A percentile compares a stretch with the other conserved stretches of the same genome.
Conservation (phyloP, 139 green algal genomes). For the Picochlorum sp. region DNA sequence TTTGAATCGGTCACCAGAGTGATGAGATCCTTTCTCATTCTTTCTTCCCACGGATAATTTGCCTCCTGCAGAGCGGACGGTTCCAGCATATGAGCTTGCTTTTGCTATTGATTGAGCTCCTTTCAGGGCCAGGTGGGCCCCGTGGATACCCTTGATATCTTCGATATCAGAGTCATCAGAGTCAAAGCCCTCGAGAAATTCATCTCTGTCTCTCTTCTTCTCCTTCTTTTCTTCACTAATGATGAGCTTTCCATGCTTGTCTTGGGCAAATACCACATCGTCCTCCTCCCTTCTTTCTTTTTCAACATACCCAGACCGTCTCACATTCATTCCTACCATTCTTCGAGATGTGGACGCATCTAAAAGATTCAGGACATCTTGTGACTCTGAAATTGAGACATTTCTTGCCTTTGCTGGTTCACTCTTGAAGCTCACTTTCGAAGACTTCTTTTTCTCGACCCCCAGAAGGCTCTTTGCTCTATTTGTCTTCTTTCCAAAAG, state of each 20-base stretch:
- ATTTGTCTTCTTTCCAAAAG: neutral
- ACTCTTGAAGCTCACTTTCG: slow-evolving; percentile 6
- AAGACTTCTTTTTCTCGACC: slow-evolving; percentile 9
- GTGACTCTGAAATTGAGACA: slow-evolving; percentile 5
- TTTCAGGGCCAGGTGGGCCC: slow-evolving; percentile 29
- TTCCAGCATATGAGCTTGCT: slow-evolving; percentile 19
- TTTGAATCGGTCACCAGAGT: slow-evolving; percentile 63
- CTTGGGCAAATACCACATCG: slow-evolving; percentile 31
- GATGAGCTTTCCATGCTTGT: slow-evolving; percentile 47
- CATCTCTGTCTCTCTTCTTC: slow-evolving; percentile 14
- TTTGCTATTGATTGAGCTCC: slow-evolving; percentile 48
- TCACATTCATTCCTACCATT: slow-evolving; percentile 16
- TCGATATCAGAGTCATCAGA: slow-evolving; percentile 65
- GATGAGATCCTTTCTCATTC: slow-evolving; percentile 25
- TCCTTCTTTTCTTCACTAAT: slow-evolving; percentile 59
- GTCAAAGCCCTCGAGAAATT: slow-evolving; percentile 14
- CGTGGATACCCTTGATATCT: slow-evolving; percentile 39
- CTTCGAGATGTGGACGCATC: slow-evolving; percentile 41
- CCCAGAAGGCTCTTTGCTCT: neutral
- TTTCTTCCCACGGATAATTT: slow-evolving; percentile 5
- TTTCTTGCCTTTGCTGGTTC: slow-evolving; percentile 1
- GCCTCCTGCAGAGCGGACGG: slow-evolving; percentile 7
- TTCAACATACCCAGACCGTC: slow-evolving; percentile 1
- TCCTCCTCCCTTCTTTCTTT: slow-evolving; percentile 14
- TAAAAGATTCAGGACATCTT: slow-evolving; percentile 79